Evolutionary conservation across 345 rosid genomes (phyloP).

Genomic region (Arabis alpina): DNA sequence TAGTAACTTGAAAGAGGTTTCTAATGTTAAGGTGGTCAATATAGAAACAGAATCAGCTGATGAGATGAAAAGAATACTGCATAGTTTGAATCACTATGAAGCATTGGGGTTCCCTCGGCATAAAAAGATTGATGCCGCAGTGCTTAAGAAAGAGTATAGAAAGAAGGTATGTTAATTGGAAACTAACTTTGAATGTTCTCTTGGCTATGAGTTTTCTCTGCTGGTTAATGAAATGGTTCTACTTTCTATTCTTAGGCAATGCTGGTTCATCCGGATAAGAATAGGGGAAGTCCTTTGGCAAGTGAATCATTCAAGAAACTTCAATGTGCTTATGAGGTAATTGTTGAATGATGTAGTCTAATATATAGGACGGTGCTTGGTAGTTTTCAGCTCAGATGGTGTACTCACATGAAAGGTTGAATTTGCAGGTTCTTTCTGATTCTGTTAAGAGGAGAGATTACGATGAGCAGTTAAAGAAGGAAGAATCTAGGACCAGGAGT

Average conservation of each 20-base stretch:
- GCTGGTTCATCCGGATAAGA: slow-evolving; percentile 99
- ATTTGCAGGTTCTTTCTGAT: slow-evolving; percentile 84
- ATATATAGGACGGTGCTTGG: background rate
- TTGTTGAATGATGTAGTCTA: background rate
- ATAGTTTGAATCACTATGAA: slow-evolving; percentile 77
- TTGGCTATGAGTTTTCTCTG: slow-evolving; percentile 7
- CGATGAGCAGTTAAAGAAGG: slow-evolving; percentile 86
- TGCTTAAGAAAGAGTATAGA: slow-evolving; percentile 84
- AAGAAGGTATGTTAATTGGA: slow-evolving; percentile 48
- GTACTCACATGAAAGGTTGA: slow-evolving; percentile 1
- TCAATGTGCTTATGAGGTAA: slow-evolving; percentile 96
- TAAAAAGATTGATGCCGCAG: slow-evolving; percentile 59
- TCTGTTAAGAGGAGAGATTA: slow-evolving; percentile 81
- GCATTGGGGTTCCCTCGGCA: slow-evolving; percentile 81
- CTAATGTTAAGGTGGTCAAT: slow-evolving; percentile 50
- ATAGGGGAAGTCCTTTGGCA: slow-evolving; percentile 88
- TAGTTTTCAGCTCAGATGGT: background rate
- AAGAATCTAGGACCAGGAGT: slow-evolving; percentile 72
- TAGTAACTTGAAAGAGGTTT: slow-evolving; percentile 54
- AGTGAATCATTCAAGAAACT: slow-evolving; percentile 99
- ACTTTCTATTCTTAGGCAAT: slow-evolving; percentile 62
- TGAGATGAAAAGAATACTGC: slow-evolving; percentile 90
- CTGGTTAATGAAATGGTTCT: slow-evolving; percentile 25
- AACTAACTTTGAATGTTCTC: background rate
- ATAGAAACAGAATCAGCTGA: slow-evolving; percentile 64